phyloP scores from a whole-genome alignment of 2,329 filamentous ascomycete genomes.

The Fusarium redolens region DNA sequence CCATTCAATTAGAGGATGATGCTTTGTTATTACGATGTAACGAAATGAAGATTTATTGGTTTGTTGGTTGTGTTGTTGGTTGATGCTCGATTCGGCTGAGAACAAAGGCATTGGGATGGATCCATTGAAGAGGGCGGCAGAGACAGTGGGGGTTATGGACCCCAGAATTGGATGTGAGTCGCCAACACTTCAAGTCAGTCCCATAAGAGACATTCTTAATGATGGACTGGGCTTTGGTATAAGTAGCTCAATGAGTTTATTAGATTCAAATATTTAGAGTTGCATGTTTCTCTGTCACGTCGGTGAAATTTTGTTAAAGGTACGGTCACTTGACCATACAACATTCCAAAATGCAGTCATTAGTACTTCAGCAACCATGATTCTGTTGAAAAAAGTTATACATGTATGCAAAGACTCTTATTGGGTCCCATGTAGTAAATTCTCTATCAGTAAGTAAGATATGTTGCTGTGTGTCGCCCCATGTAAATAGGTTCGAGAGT shows the following conservation, averaged over 20 bases:
- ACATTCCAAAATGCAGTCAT: neutral
- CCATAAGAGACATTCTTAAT: neutral
- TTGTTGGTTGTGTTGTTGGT: constrained; percentile 20
- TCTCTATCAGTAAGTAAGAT: neutral
- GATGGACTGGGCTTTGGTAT: neutral
- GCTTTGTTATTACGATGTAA: neutral
- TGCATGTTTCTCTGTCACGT: neutral
- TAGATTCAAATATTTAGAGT: too few species aligned
- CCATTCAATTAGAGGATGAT: neutral
- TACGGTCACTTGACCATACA: neutral
- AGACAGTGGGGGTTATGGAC: neutral
- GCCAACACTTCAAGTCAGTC: neutral
- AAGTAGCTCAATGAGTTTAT: neutral
- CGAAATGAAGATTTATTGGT: constrained; percentile 1
- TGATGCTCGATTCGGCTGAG: constrained; percentile 8
- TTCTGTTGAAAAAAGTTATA: neutral
- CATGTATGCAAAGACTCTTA: neutral
- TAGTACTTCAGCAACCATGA: neutral
- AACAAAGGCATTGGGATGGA: neutral
- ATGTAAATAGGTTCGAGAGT: neutral
- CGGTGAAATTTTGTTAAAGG: neutral
- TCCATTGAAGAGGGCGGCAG: constrained; percentile 1
- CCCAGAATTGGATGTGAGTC: neutral
- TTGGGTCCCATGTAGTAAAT: neutral
- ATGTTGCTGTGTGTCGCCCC: neutral